These are phyloP conservation scores for Pseudozyma flocculosa DNA, from an alignment of 1,284 basidiomycete species.

Conservation along the genomic window DNA sequence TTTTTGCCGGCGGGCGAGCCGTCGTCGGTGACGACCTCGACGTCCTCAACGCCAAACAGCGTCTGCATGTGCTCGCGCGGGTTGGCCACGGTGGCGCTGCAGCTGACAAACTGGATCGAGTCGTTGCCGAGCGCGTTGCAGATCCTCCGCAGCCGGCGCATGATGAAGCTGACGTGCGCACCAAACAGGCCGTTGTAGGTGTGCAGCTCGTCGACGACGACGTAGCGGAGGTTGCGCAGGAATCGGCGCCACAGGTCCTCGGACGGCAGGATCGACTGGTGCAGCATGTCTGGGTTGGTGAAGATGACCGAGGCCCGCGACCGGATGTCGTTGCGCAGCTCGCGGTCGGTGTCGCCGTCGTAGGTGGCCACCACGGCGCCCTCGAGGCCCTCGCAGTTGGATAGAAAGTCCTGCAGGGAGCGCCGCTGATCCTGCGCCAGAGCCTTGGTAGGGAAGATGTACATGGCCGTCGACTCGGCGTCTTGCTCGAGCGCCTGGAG, in stretches of 20 bases:
- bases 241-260: conserved; percentile 81
- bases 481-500: conserved; percentile 71
- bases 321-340: conserved; percentile 60
- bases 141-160: conserved; percentile 67
- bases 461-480: conserved; percentile 70
- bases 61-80: conserved; percentile 61
- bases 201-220: conserved; percentile 82
- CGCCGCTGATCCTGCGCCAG: conserved; percentile 82
- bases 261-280: conserved; percentile 78
- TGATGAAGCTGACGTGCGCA: conserved; percentile 48
- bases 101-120: conserved; percentile 74
- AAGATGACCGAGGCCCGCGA: conserved; percentile 60
- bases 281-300: conserved; percentile 74
- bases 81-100: conserved; percentile 82
- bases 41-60: conserved; percentile 64
- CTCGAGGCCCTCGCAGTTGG: conserved; percentile 67
- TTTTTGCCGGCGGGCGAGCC: conserved; percentile 80
- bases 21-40: conserved; percentile 74
- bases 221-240: conserved; percentile 69
- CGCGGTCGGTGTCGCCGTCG: conserved; percentile 81
- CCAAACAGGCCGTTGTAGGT: conserved; percentile 65
- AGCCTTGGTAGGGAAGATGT: conserved; percentile 91
- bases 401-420: conserved; percentile 62
- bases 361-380: conserved; percentile 73
- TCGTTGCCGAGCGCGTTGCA: conserved; percentile 81